phyloP scores from a whole-genome alignment of 768 basidiomycete species.

The Butyriboletus loyo region DNA sequence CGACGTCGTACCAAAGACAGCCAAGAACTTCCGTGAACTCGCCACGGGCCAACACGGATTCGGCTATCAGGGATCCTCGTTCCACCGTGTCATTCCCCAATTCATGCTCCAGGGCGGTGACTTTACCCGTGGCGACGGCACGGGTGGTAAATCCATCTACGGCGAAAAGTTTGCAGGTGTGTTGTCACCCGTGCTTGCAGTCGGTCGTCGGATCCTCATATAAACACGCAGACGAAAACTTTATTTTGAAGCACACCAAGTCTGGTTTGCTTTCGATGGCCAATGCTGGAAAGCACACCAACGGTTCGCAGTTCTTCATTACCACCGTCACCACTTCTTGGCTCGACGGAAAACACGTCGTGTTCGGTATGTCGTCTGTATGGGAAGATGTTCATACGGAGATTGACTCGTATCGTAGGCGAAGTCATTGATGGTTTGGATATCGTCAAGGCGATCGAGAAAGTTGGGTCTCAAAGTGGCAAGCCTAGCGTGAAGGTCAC shows the following conservation, averaged over 20 bases:
- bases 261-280: conserved; percentile 74
- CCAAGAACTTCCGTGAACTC: conserved; percentile 86
- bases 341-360: conserved; percentile 16
- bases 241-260: conserved; percentile 69
- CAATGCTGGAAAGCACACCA: conserved; percentile 79
- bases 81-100: conserved; percentile 82
- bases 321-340: conserved; percentile 63
- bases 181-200: too few relatives aligned
- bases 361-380: conserved; percentile 10
- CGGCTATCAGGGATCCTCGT: conserved; percentile 63
- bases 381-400: not conserved
- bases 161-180: conserved; percentile 63
- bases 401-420: not conserved
- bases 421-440: conserved; percentile 1
- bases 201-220: conserved; percentile 6
- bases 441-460: not conserved
- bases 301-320: conserved; percentile 91
- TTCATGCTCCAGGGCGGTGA: conserved; percentile 95
- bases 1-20: conserved; percentile 68
- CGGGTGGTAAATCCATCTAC: conserved; percentile 80
- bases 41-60: conserved; percentile 72
- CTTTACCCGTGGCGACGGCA: conserved; percentile 67
- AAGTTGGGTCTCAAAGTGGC: not conserved
- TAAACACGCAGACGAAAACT: conserved; percentile 73
- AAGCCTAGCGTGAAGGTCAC: not conserved